These are phyloP conservation scores for Simmondsia chinensis DNA, from an alignment of 148 eudicot genomes.

Conservation along the genomic window DNA sequence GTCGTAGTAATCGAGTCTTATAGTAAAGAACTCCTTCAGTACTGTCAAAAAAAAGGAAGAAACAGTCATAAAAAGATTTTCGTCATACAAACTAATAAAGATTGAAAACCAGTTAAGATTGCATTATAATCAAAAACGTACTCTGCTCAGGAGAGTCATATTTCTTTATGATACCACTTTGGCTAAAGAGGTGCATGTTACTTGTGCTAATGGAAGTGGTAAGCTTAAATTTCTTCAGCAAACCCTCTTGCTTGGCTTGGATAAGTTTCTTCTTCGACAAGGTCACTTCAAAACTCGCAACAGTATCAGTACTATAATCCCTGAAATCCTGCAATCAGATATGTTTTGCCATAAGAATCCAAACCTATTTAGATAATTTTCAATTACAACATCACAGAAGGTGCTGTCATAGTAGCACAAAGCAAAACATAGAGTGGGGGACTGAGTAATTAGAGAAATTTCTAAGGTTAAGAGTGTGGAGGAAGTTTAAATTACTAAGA, in stretches of 20 bases:
- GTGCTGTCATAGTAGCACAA: too few species aligned
- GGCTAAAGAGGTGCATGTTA: constrained; percentile 92
- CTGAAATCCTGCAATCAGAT: constrained; percentile 38
- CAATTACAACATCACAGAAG: too few species aligned
- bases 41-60: constrained; percentile 39
- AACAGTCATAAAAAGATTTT: background rate
- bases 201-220: constrained; percentile 67
- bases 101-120: background rate
- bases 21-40: constrained; percentile 61
- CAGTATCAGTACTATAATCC: constrained; percentile 35
- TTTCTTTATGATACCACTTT: constrained; percentile 69
- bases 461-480: too few species aligned
- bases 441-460: too few species aligned
- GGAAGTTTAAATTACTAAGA: too few species aligned
- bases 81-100: background rate
- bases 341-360: background rate
- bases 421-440: too few species aligned
- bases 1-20: constrained; percentile 57
- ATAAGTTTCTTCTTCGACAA: constrained; percentile 36
- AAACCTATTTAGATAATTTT: too few species aligned
- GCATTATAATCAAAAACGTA: constrained; percentile 17
- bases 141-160: constrained; percentile 82
- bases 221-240: constrained; percentile 84
- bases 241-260: constrained; percentile 70
- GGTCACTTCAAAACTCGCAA: constrained; percentile 35